Evolutionary conservation across 331 rosid genomes (phyloP), one percentile per base, ranked within the genome.

Genomic region (Saraca asoca): DNA sequence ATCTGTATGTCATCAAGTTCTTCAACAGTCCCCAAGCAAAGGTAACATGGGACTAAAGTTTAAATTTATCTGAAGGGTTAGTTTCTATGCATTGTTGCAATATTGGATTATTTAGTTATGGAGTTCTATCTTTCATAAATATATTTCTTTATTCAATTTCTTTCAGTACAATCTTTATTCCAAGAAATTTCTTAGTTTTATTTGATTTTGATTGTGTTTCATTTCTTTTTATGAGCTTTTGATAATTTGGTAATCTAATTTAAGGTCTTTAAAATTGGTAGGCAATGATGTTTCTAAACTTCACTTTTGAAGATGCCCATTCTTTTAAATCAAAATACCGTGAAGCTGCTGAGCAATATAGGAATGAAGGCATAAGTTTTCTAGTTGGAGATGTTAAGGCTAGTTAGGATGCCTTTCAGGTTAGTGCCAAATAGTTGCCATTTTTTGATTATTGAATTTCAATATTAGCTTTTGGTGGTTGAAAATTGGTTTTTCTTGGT

Each of bases 211-310:
- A n/a, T n/a, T n/a, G n/a, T n/a, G 31, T 24, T 24, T 24, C 3
- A 3, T 52, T 33, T 35, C 51, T 18, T 5, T 20, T 37, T n/a
- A 42, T 70, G 8, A 42, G 16, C 19, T 42, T 31, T 31, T 64
- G 12, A 39, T 31, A 12, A 2, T 79, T 62, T n/a, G n/a, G n/a
- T n/a, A n/a, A n/a, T n/a, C n/a, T n/a, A n/a, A n/a, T n/a, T n/a
- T n/a, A n/a, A n/a, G n/a, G n/a, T n/a, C n/a, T n/a, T 68, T 61
- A 29, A 13, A 73, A 73, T 76, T 70, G 51, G 51, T 62, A 94
- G 99, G 97, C 91, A 34, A 83, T 90, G 97, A 12, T 94, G 91
- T 94, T 90, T 79, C 53, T 88, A 61, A 84, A 88, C 85, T 82
- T 87, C 80, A 84, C 80, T 16, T 29, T 70, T 12, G 89, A 81